phyloP scores from a whole-genome alignment of 2,329 filamentous ascomycete genomes.

The Simplicillium sp. region DNA sequence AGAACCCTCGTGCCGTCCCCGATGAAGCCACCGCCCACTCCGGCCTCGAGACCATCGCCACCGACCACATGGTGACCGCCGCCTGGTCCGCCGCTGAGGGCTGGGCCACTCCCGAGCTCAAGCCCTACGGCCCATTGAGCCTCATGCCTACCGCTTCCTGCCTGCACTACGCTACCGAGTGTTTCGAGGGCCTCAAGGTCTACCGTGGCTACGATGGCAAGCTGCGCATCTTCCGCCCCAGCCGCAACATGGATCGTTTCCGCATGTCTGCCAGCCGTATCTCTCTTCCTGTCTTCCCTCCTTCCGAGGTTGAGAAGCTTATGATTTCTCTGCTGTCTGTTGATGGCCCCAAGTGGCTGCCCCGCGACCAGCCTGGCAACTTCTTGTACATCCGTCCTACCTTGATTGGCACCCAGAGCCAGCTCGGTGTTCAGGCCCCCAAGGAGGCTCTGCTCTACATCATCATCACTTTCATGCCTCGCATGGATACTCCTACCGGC shows the following conservation, averaged over 20 bases:
- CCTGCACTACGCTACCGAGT: slow-evolving; percentile 84
- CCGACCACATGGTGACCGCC: slow-evolving; percentile 82
- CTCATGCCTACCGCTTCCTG: slow-evolving; percentile 74
- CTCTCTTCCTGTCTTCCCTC: slow-evolving; percentile 64
- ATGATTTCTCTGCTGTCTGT: slow-evolving; percentile 61
- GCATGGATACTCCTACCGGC: slow-evolving; percentile 38
- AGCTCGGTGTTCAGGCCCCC: slow-evolving; percentile 73
- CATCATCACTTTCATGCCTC: slow-evolving; percentile 56
- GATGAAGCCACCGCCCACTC: slow-evolving; percentile 35
- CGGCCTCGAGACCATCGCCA: slow-evolving; percentile 48
- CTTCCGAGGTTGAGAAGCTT: slow-evolving; percentile 63
- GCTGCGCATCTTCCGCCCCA: slow-evolving; percentile 69
- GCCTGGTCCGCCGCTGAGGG: slow-evolving; percentile 56
- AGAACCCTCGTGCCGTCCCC: slow-evolving; percentile 41
- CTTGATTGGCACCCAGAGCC: slow-evolving; percentile 72
- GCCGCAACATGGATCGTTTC: slow-evolving; percentile 61
- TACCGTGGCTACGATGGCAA: slow-evolving; percentile 71
- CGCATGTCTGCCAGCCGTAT: slow-evolving; percentile 53
- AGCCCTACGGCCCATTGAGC: slow-evolving; percentile 66
- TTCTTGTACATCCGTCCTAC: slow-evolving; percentile 84
- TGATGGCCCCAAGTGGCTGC: slow-evolving; percentile 73
- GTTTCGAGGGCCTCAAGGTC: slow-evolving; percentile 77
- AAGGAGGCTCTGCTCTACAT: slow-evolving; percentile 83
- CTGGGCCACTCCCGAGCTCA: slow-evolving; percentile 66
- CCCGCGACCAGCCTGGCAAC: slow-evolving; percentile 53